phyloP scores from a whole-genome alignment of 2,329 filamentous ascomycete genomes.

The Hypoxylon sp. region DNA sequence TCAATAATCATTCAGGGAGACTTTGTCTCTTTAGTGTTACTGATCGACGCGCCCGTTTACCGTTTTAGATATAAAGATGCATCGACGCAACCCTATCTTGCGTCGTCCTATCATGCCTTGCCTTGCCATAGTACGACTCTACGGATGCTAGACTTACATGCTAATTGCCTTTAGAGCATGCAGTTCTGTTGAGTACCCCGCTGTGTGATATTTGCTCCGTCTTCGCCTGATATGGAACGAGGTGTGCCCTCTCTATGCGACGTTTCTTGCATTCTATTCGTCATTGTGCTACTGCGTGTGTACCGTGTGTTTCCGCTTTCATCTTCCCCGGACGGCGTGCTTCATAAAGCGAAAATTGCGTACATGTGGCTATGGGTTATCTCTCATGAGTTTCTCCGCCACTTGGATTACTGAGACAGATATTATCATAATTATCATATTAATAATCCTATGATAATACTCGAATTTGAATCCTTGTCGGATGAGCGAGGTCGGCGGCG shows the following conservation, averaged over 20 bases:
- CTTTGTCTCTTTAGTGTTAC: constrained; percentile 28
- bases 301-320: constrained; percentile 11
- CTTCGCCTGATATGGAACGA: constrained; percentile 34
- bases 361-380: constrained; percentile 4
- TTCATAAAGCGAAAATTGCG: constrained; percentile 26
- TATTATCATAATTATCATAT: constrained; percentile 5
- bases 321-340: constrained; percentile 20
- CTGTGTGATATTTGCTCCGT: constrained; percentile 10
- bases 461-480: neutral
- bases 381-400: constrained; percentile 8
- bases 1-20: constrained; percentile 17
- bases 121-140: constrained; percentile 22
- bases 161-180: constrained; percentile 17
- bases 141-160: constrained; percentile 29
- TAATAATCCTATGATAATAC: constrained; percentile 6
- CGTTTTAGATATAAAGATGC: constrained; percentile 28
- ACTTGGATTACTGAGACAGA: constrained; percentile 11
- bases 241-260: constrained; percentile 24
- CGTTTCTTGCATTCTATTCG: constrained; percentile 6
- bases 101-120: constrained; percentile 32
- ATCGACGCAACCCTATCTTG: constrained; percentile 43
- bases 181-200: constrained; percentile 21
- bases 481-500: constrained; percentile 3
- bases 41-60: constrained; percentile 34
- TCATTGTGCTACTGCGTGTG: constrained; percentile 10